Evolutionary conservation across 495 filamentous ascomycete species (phyloP), one percentile per base, ranked within the genome.

Genomic region (Pseudoneurospora amorphoporcata): DNA sequence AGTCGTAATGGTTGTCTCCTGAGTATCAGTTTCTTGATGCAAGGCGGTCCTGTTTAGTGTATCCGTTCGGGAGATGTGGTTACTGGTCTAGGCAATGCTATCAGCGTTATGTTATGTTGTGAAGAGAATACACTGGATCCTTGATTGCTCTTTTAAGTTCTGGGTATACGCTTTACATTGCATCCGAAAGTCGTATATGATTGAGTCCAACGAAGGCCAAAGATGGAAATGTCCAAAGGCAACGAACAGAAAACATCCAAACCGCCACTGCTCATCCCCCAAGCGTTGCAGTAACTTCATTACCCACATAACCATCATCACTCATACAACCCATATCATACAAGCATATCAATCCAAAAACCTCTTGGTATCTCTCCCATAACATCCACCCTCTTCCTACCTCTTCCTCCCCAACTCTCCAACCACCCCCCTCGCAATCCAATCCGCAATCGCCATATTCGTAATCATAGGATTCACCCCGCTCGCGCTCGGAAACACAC

Each of bases 381-480:
- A 19, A 0, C 19, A 47, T 8, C 14, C 17, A 23, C n/a, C 43
- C 12, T 53, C 45, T 58, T 3, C 4, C 12, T 29, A 61, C 35
- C 39, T 43, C 39, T 71, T 69, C 8, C 35, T 69, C 68, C 68
- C 70, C 74, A 84, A 43, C 39, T 86, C 87, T 71, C 75, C 80
- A 2, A 79, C 82, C 3, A 92, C 72, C 2, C 85, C 84, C 79
- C 84, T 80, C 8, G 85, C 86, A 45, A 92, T 87, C 83, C 86
- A 87, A 72, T 91, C 87, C 37, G 90, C 85, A 75, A 97, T 93
- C 4, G 89, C 93, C 94, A 97, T 95, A 71, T 86, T 91, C 61
- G 94, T 97, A 39, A 97, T 82, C 94, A 97, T 97, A 3, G 94
- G 95, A 79, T 97, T 97, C n/a, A 96, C 94, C 4, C 95, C 95